A percentile compares a stretch with the other conserved stretches of the same genome.
Evolutionary conservation across 1,284 basidiomycete genomes (phyloP).

Genomic region (Neotropicomus parvogracilis): DNA sequence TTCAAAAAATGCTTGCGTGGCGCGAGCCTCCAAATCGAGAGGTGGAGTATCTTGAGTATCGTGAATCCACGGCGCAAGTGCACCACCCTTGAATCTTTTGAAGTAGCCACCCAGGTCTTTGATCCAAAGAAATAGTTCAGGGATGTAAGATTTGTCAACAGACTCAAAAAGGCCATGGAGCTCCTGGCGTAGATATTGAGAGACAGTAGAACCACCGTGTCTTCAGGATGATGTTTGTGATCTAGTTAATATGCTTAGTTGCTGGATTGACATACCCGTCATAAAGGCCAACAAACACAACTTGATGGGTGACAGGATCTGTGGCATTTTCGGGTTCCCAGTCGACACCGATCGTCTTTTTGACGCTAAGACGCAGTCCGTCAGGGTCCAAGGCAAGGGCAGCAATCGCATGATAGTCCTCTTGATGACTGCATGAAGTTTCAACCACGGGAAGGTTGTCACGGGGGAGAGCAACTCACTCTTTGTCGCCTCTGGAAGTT

Average conservation of each 20-base stretch:
- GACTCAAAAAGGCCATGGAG: conserved; percentile 79
- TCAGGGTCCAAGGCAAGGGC: conserved; percentile 70
- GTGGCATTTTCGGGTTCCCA: conserved; percentile 68
- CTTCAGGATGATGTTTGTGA: conserved; percentile 37
- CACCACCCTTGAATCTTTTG: conserved; percentile 80
- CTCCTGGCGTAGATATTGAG: conserved; percentile 74
- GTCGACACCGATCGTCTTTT: conserved; percentile 57
- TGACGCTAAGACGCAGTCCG: conserved; percentile 65
- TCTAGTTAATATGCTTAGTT: not conserved
- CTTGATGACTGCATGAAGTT: conserved; percentile 58
- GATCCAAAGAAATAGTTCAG: conserved; percentile 73
- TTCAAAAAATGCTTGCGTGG: conserved; percentile 83
- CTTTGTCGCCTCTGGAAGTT: conserved; percentile 72
- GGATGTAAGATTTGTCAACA: conserved; percentile 62
- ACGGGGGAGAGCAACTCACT: conserved; percentile 40
- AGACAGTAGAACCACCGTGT: conserved; percentile 77
- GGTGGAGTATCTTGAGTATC: conserved; percentile 41
- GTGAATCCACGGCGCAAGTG: conserved; percentile 64
- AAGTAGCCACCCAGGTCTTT: conserved; percentile 85
- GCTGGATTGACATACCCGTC: conserved; percentile 61
- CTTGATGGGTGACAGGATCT: conserved; percentile 67
- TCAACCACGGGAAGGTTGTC: conserved; percentile 9
- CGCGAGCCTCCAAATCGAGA: conserved; percentile 79
- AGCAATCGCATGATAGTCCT: conserved; percentile 78
- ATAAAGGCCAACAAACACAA: conserved; percentile 83